Percentiles rank a stretch among this genome's conserved stretches.
These are phyloP conservation scores for Paspalum notatum DNA, from an alignment of 176 grass and related monocot species.

Conservation along the genomic window DNA sequence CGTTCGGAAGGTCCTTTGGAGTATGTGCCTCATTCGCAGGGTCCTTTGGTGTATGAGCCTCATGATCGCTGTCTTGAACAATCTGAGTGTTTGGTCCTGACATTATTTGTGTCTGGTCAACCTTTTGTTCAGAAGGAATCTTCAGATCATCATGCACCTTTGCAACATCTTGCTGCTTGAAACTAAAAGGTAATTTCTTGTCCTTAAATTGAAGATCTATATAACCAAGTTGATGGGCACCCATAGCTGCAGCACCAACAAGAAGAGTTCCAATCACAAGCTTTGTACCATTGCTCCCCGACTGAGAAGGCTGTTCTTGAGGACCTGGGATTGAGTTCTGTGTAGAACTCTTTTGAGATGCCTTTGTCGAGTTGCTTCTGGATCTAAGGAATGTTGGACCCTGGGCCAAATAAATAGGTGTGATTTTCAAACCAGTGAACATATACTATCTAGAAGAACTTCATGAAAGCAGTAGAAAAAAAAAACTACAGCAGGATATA, in stretches of 20 bases:
- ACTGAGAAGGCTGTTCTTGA: conserved; percentile 57
- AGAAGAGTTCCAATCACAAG: conserved; percentile 72
- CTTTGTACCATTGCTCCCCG: conserved; percentile 58
- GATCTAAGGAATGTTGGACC: conserved; percentile 52
- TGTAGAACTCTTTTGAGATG: conserved; percentile 59
- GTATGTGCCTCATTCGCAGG: conserved; percentile 38
- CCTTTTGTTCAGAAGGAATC: conserved; percentile 48
- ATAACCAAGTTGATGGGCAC: conserved; percentile 74
- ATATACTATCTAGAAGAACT: not conserved
- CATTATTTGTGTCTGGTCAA: conserved; percentile 41
- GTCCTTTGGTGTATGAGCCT: conserved; percentile 41
- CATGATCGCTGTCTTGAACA: conserved; percentile 46
- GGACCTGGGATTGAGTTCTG: conserved; percentile 49
- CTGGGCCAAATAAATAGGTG: conserved; percentile 41
- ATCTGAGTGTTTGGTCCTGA: conserved; percentile 43
- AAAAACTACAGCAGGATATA: conserved; percentile 11
- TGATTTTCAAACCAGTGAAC: not conserved
- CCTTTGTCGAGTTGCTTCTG: conserved; percentile 70
- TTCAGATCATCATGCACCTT: conserved; percentile 56
- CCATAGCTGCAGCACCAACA: conserved; percentile 64
- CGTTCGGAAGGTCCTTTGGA: conserved; percentile 42
- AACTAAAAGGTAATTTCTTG: conserved; percentile 42
- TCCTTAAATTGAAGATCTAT: conserved; percentile 59
- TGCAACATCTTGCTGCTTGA: conserved; percentile 33
- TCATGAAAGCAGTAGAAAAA: conserved; percentile 16